These are phyloP conservation scores for Stipa capillata DNA, from an alignment of 176 grass and related monocot genomes.

Conservation along the genomic window DNA sequence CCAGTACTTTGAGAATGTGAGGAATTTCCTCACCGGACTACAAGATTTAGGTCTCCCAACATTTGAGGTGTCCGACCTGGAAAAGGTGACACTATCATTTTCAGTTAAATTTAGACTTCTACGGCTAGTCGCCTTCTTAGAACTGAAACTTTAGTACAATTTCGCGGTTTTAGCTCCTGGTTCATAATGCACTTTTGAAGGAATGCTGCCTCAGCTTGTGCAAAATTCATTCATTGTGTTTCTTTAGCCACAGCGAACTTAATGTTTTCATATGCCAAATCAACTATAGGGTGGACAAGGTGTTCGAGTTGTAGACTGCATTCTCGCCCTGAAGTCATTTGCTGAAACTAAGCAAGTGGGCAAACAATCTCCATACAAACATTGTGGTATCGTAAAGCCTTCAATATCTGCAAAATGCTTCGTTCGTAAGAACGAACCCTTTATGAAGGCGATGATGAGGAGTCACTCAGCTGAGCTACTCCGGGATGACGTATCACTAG, in stretches of 20 bases:
- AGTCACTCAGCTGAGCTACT: conserved; percentile 59
- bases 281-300: conserved; percentile 71
- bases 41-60: conserved; percentile 78
- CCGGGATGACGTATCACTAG: conserved; percentile 35
- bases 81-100: conserved; percentile 48
- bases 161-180: not conserved
- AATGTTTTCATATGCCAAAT: not conserved
- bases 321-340: conserved; percentile 74
- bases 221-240: not conserved
- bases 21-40: conserved; percentile 66
- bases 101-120: conserved; percentile 3
- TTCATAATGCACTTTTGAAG: conserved; percentile 11
- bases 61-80: conserved; percentile 86
- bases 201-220: not conserved
- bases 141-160: no score
- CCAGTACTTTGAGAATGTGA: conserved; percentile 90
- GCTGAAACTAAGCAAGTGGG: conserved; percentile 48
- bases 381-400: conserved; percentile 52
- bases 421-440: conserved; percentile 79
- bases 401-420: conserved; percentile 37
- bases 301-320: conserved; percentile 70
- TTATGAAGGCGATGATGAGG: conserved; percentile 51
- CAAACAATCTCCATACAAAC: conserved; percentile 38
- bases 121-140: not conserved
- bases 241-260: not conserved